phyloP scores from a whole-genome alignment of 1,139 yeast species.

The Diutina pseudorugosa region DNA sequence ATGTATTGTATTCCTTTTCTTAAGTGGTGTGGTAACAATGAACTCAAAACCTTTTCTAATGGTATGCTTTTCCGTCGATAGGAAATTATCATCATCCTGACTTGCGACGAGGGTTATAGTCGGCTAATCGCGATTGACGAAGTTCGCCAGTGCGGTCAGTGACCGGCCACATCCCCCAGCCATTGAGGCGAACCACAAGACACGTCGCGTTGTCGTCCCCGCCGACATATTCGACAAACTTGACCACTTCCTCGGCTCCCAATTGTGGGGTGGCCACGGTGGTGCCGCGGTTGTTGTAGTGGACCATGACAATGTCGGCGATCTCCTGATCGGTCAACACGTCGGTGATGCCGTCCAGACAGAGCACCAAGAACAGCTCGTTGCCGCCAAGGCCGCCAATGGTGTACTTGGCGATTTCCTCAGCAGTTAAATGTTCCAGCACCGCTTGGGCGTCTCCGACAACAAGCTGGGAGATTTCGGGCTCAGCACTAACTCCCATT shows the following conservation, averaged over 20 bases:
- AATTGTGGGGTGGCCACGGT: conserved; percentile 70
- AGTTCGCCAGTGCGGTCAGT: conserved; percentile 71
- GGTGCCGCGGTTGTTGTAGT: conserved; percentile 56
- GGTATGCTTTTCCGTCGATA: no score
- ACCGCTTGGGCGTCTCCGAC: conserved; percentile 40
- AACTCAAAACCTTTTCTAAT: no score
- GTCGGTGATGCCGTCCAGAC: conserved; percentile 83
- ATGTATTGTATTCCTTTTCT: no score
- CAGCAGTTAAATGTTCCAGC: conserved; percentile 19
- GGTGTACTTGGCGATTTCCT: conserved; percentile 28
- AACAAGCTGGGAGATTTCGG: conserved; percentile 61
- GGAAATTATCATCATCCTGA: no score
- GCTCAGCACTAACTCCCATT: conserved; percentile 85
- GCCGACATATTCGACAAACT: conserved; percentile 76
- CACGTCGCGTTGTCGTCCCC: conserved; percentile 95
- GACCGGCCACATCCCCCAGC: conserved; percentile 92
- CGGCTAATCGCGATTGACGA: conserved; percentile 62
- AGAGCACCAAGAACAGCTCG: conserved; percentile 66
- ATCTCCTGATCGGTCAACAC: conserved; percentile 80
- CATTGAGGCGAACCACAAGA: conserved; percentile 61
- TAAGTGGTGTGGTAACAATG: no score
- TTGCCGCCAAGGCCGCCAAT: conserved; percentile 58
- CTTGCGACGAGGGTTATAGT: conserved; percentile 24
- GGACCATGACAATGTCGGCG: conserved; percentile 70
- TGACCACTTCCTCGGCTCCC: conserved; percentile 76